Evolutionary conservation across 345 rosid species (phyloP).

Genomic region (Euclidium syriacum): DNA sequence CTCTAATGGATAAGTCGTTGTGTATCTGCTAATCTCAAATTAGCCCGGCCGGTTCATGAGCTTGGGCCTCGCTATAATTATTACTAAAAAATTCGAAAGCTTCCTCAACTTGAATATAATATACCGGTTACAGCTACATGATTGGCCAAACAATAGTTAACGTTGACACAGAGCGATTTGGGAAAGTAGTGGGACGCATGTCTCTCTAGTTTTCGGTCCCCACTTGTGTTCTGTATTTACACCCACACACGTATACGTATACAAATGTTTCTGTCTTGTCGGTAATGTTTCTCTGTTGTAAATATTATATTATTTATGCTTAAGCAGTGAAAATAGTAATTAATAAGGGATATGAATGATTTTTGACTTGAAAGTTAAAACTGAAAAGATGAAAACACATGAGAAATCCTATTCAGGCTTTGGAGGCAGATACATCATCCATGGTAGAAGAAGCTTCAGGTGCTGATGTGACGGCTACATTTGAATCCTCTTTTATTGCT

Average conservation of each 20-base stretch:
- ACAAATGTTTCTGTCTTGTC: conserved; percentile 23
- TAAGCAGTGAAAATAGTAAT: conserved; percentile 19
- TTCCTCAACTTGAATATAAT: background rate
- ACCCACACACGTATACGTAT: conserved; percentile 13
- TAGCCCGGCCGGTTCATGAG: background rate
- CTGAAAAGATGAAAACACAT: conserved; percentile 4
- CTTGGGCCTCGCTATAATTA: background rate
- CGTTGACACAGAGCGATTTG: conserved; percentile 28
- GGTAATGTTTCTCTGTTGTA: background rate
- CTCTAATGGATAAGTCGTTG: background rate
- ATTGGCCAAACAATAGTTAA: background rate
- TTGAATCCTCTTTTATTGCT: conserved; percentile 10
- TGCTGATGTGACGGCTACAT: background rate
- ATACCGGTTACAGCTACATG: background rate
- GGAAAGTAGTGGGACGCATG: conserved; percentile 31
- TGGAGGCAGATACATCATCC: conserved; percentile 66
- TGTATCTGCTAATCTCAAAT: background rate
- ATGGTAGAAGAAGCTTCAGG: conserved; percentile 41
- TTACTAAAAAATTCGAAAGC: background rate
- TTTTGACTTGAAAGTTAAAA: conserved; percentile 21
- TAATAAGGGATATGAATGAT: background rate
- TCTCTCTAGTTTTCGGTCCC: conserved; percentile 15
- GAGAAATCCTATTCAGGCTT: conserved; percentile 37
- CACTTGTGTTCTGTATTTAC: conserved; percentile 13
- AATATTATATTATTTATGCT: conserved; percentile 13